Percentiles rank a stretch among this genome's conserved stretches.
phyloP scores from a whole-genome alignment of 78 protist genomes.

The Dictyostelium purpureum region DNA sequence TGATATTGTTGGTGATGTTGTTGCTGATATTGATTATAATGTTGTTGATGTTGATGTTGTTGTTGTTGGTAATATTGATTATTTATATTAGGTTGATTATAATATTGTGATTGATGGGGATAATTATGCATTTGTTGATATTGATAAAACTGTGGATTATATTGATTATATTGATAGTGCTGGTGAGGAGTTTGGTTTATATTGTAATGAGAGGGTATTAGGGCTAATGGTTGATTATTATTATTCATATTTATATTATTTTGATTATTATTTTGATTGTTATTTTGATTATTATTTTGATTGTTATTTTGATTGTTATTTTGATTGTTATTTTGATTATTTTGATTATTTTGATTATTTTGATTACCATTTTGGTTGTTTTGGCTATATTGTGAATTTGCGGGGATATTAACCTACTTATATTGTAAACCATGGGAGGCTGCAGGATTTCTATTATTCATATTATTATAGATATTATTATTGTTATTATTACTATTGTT shows the following conservation, averaged over 20 bases:
- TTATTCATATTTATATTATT: no score
- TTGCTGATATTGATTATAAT: neutral
- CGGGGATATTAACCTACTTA: no score
- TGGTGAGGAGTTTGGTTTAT: neutral
- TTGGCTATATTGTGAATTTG: no score
- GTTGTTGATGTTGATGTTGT: neutral
- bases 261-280: no score
- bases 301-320: neutral
- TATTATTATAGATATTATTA: no score
- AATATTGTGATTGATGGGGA: neutral
- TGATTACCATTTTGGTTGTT: no score
- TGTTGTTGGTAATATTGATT: no score
- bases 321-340: neutral
- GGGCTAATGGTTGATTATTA: neutral
- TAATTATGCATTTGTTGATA: neutral
- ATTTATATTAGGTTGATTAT: no score
- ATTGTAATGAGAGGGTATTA: neutral
- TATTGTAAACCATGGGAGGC: no score
- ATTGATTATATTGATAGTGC: neutral
- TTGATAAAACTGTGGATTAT: no score
- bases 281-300: neutral
- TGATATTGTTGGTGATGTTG: neutral
- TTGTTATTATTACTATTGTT: neutral
- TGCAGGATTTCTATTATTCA: neutral
- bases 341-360: no score